These are phyloP conservation scores for Boletus speciosus DNA, from an alignment of 768 basidiomycete species.

Conservation along the genomic window DNA sequence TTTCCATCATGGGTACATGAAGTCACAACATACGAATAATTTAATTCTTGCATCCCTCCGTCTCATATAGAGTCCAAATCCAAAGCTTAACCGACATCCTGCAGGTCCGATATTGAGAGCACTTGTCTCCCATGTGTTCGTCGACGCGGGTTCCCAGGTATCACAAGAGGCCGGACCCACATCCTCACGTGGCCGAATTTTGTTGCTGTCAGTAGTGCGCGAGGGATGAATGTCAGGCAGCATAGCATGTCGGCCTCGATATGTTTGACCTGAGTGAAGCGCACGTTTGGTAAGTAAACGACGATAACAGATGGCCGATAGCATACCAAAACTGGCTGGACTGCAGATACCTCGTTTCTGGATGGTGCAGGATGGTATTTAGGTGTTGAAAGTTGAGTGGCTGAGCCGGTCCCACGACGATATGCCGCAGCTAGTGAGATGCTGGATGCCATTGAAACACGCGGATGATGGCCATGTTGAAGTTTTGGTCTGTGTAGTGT, in stretches of 20 bases:
- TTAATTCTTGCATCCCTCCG: constrained; percentile 2
- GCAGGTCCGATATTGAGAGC: constrained; percentile 31
- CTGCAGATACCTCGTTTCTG: constrained; percentile 82
- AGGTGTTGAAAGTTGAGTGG: constrained; percentile 49
- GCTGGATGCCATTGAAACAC: constrained; percentile 75
- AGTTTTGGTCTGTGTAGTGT: constrained; percentile 86
- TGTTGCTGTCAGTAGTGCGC: constrained; percentile 73
- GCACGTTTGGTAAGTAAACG: background rate
- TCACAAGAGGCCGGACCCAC: constrained; percentile 75
- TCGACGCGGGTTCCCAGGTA: constrained; percentile 23
- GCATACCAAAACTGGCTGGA: constrained; percentile 82
- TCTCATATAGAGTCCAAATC: background rate
- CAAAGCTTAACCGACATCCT: constrained; percentile 19
- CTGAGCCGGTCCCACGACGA: constrained; percentile 56
- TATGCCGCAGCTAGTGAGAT: constrained; percentile 67
- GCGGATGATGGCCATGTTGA: constrained; percentile 66
- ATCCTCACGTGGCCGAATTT: constrained; percentile 75
- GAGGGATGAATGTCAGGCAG: constrained; percentile 71
- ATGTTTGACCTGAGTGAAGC: constrained; percentile 59
- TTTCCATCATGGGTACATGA: background rate
- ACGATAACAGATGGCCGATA: constrained; percentile 21
- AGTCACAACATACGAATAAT: constrained; percentile 12
- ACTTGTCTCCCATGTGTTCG: constrained; percentile 30
- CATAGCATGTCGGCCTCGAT: constrained; percentile 79
- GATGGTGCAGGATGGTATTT: constrained; percentile 88